phyloP scores from a whole-genome alignment of 352 stramenopile species.

The Phytopythium cucurbitacearum region DNA sequence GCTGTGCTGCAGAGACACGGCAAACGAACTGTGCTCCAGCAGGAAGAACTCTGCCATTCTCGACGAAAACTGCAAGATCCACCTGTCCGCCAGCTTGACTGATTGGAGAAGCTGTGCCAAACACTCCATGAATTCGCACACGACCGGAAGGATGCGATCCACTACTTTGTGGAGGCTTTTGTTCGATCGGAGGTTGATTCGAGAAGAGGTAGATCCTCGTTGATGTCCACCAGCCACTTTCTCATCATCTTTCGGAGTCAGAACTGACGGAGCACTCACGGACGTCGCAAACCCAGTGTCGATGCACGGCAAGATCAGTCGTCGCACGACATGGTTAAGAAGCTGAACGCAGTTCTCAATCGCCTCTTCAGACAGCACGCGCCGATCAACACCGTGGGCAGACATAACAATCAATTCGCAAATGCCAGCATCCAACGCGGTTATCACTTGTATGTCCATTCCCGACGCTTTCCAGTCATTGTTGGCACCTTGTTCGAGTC shows the following conservation, averaged over 20 bases:
- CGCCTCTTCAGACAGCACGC: slow-evolving; percentile 73
- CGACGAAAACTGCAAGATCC: slow-evolving; percentile 66
- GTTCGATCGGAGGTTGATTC: slow-evolving; percentile 43
- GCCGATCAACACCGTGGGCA: slow-evolving; percentile 57
- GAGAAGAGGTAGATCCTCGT: slow-evolving; percentile 12
- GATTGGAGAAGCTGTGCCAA: slow-evolving; percentile 47
- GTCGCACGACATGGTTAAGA: slow-evolving; percentile 50
- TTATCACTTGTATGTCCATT: slow-evolving; percentile 32
- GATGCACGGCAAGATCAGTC: slow-evolving; percentile 62
- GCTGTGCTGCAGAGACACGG: slow-evolving; percentile 60
- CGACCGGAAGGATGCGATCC: slow-evolving; percentile 51
- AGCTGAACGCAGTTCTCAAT: slow-evolving; percentile 80
- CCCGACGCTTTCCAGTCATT: slow-evolving; percentile 26
- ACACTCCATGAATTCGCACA: slow-evolving; percentile 74
- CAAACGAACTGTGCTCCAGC: slow-evolving; percentile 58
- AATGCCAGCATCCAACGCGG: slow-evolving; percentile 61
- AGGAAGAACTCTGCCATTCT: slow-evolving; percentile 67
- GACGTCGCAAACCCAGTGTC: slow-evolving; percentile 45
- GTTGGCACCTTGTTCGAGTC: slow-evolving; percentile 10
- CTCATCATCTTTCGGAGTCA: neutral
- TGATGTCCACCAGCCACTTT: slow-evolving; percentile 6
- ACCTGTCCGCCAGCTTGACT: slow-evolving; percentile 76
- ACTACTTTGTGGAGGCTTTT: slow-evolving; percentile 48
- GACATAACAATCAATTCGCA: slow-evolving; percentile 75
- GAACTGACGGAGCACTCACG: neutral